Evolutionary conservation across 2,329 filamentous ascomycete genomes (phyloP).

Genomic region (Clarireedia monteithiana): DNA sequence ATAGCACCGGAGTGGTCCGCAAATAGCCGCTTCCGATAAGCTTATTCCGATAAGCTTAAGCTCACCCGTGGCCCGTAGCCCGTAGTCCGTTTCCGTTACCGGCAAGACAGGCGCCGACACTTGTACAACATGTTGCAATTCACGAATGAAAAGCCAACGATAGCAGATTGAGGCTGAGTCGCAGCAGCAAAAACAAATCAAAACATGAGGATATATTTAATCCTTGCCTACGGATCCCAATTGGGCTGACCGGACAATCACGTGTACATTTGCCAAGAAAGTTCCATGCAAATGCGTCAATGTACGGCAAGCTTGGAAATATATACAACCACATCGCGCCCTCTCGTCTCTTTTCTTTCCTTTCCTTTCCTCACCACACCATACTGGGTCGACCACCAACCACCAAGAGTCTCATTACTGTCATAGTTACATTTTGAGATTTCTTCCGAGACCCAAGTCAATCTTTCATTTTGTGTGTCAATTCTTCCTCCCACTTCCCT

Average conservation of each 20-base stretch:
- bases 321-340: constrained; percentile 7
- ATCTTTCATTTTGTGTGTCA: constrained; percentile 31
- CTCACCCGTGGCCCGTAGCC: background rate
- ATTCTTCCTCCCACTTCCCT: constrained; percentile 7
- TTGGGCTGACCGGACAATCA: constrained; percentile 2
- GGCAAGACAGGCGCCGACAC: too few relatives aligned
- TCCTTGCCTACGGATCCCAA: background rate
- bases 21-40: background rate
- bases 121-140: background rate
- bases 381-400: constrained; percentile 28
- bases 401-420: constrained; percentile 28
- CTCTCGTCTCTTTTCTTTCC: constrained; percentile 9
- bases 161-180: constrained; percentile 1
- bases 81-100: background rate
- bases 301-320: background rate
- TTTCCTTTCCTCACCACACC: constrained; percentile 28
- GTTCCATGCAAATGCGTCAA: background rate
- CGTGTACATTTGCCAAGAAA: constrained; percentile 1
- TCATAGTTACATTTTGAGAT: constrained; percentile 29
- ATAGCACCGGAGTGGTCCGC: background rate
- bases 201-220: constrained; percentile 2
- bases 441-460: constrained; percentile 31
- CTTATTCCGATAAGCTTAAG: background rate
- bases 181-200: background rate
- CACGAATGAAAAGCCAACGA: constrained; percentile 1